Conservation (phyloP, 345 rosid species). For the Hibiscus syriacus region DNA sequence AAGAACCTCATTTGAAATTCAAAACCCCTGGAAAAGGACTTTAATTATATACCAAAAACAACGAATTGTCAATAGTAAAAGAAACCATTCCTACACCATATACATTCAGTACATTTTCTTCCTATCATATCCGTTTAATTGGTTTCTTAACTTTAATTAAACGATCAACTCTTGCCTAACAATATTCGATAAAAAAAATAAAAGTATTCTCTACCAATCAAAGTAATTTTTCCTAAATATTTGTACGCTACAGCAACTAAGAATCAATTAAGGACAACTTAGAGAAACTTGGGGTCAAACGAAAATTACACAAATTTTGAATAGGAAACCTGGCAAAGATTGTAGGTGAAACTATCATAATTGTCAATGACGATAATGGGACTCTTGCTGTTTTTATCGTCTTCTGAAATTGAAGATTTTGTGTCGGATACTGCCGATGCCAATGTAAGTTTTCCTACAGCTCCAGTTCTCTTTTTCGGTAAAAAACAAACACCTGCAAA, state of each 20-base stretch:
- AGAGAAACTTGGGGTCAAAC: neutral
- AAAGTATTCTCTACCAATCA: neutral
- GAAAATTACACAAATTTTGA: neutral
- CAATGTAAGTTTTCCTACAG: constrained; percentile 33
- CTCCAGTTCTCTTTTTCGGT: constrained; percentile 30
- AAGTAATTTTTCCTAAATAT: neutral
- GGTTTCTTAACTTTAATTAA: neutral
- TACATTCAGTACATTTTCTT: neutral
- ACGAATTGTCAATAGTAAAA: too few species aligned
- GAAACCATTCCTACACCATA: neutral
- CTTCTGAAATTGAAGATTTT: constrained; percentile 19
- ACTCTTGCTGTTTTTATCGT: constrained; percentile 17
- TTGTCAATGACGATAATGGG: neutral
- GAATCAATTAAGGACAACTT: neutral
- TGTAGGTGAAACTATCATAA: too few species aligned
- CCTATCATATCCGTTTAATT: neutral
- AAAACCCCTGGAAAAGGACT: neutral
- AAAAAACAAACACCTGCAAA: constrained; percentile 34
- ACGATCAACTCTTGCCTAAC: too few species aligned
- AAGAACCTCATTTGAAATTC: neutral
- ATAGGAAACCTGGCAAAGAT: constrained; percentile 40
- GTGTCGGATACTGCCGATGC: constrained; percentile 29
- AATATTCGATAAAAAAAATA: too few species aligned
- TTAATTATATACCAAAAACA: neutral
- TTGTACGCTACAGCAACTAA: neutral